Evolutionary conservation across 2,329 filamentous ascomycete species (phyloP), one percentile per base, ranked within the genome.

Genomic region (Aspergillus floridensis): DNA sequence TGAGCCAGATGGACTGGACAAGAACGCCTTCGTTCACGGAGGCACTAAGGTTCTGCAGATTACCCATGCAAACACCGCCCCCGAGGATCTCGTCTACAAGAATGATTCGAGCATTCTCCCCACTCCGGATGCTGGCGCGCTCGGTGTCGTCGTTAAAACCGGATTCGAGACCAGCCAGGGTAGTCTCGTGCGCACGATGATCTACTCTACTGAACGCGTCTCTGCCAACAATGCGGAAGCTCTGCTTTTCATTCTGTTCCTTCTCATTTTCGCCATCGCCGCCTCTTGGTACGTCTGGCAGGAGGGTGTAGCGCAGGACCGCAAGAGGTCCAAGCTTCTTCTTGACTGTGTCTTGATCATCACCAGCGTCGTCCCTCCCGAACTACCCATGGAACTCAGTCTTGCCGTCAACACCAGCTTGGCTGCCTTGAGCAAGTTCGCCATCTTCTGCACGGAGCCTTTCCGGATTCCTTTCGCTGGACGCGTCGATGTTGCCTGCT

Each of bases 261-360:
- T 99, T 29, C 85, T 96, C 57, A 86, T 98, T 69, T 99, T 99
- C 79, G 96, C 96, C 69, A 86, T 99, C 74, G 96, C 95, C 58
- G 95, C 95, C 55, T 96, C 95, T 12, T 97, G 95, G 93, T 99
- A 99, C 75, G 95, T 99, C 60, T 99, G 95, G 95, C 87, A 93
- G 63, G 93, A 99, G 77, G 96, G 95, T 80, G 93, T 99, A 57
- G 85, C 86, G 73, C 92, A 90, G 79, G 93, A 98, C 72, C 89
- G 95, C 73, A 98, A 99, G 82, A 89, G 95, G 65, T 98, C 93
- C 50, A 99, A 99, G 85, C 86, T 99, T 44, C 85, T 99, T 60
- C 86, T 99, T 56, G 96, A 99, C 79, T 99, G 96, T 74, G 86
- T 99, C 77, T 88, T 99, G 75, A 99, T 99, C 70, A 87, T 99